A percentile compares a stretch with the other conserved stretches of the same genome.
These are phyloP conservation scores for Beta corolliflora DNA, from an alignment of 179 eudicot genomes.

Conservation along the genomic window DNA sequence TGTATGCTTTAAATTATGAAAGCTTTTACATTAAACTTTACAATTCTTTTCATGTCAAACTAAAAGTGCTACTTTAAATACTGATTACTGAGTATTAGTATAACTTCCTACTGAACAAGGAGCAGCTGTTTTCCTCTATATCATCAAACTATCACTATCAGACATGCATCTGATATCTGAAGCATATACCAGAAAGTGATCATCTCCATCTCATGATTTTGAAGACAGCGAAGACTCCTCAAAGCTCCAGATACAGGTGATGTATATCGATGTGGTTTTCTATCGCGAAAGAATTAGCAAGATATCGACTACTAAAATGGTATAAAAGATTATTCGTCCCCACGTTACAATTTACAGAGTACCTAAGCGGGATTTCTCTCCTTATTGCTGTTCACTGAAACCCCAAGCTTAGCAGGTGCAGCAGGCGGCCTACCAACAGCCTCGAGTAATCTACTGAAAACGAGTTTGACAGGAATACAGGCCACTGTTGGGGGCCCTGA, in stretches of 20 bases:
- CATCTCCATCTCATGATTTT: conserved; percentile 20
- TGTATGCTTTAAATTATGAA: conserved; percentile 13
- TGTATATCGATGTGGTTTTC: conserved; percentile 23
- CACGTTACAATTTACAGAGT: conserved; percentile 55
- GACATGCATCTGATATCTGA: conserved; percentile 24
- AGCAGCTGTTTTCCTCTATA: conserved; percentile 18
- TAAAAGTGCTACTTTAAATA: conserved; percentile 19
- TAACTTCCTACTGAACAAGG: conserved; percentile 18
- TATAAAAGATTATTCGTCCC: conserved; percentile 39
- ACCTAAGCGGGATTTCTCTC: conserved; percentile 37
- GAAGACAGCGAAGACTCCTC: conserved; percentile 17
- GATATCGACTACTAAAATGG: conserved; percentile 30
- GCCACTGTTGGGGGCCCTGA: conserved; percentile 59
- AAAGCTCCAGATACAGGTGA: conserved; percentile 21
- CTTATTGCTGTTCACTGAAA: conserved; percentile 34
- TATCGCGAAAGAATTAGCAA: conserved; percentile 34
- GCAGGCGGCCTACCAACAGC: conserved; percentile 66
- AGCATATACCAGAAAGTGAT: conserved; percentile 21
- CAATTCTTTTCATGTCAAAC: conserved; percentile 29
- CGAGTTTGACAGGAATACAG: conserved; percentile 87
- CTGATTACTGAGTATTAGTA: conserved; percentile 25
- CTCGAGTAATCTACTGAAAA: conserved; percentile 84
- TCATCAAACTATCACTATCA: conserved; percentile 28
- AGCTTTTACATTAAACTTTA: conserved; percentile 32
- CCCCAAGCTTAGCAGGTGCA: conserved; percentile 38